Evolutionary conservation across 2,329 filamentous ascomycete species (phyloP).

Genomic region (Diaporthe destruens): DNA sequence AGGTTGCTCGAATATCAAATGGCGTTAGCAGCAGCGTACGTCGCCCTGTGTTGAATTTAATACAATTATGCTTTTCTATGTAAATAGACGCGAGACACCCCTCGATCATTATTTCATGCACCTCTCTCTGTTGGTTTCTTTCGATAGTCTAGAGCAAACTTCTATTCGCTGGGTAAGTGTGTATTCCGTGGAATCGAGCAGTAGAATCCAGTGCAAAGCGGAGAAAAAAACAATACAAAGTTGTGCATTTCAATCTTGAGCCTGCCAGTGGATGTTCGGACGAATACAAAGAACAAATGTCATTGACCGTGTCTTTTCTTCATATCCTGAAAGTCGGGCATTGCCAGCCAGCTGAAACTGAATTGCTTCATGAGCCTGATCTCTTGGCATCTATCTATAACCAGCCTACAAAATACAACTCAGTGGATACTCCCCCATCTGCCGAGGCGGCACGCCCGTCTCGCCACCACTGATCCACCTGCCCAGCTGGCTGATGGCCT

Average conservation of each 20-base stretch:
- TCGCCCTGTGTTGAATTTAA: background rate
- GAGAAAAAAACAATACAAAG: too few relatives aligned
- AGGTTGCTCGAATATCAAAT: background rate
- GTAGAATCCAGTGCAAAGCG: too few relatives aligned
- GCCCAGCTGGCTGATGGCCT: background rate
- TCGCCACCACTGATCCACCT: slow-evolving; percentile 16
- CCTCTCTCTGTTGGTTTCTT: too few relatives aligned
- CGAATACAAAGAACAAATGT: too few relatives aligned
- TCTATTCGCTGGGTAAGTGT: background rate
- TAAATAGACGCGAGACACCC: background rate
- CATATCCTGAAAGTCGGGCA: background rate
- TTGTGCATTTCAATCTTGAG: too few relatives aligned
- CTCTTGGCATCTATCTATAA: background rate
- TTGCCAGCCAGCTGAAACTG: background rate
- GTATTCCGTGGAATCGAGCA: background rate
- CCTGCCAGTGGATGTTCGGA: background rate
- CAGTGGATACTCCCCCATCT: background rate
- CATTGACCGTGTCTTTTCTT: too few relatives aligned
- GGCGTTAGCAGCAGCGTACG: background rate
- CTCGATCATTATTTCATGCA: too few relatives aligned
- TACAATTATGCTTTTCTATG: background rate
- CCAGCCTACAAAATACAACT: background rate
- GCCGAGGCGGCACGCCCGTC: background rate
- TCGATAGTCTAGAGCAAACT: too few relatives aligned
- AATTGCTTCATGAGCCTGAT: background rate